Base-by-base conservation (phyloP, 1,284 basidiomycete genomes). In the Amylostereum chailletii region DNA sequence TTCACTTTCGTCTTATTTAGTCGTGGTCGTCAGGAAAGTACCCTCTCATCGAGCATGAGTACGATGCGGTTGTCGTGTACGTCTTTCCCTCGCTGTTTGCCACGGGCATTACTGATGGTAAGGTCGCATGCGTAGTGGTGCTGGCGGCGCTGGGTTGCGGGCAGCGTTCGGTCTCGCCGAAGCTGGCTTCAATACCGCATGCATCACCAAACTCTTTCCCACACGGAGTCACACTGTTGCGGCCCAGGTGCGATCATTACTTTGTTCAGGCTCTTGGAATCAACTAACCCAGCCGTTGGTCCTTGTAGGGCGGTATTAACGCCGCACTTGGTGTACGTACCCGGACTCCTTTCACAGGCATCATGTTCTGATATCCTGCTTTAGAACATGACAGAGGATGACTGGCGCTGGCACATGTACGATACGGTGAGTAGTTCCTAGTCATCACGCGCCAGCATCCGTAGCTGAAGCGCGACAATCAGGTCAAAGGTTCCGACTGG, bases 351-450 rank as follows among this genome's bases (percentile, higher is more conserved):
- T 5, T 10, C 8, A 31, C 26, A 26, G 26, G 32, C 10, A 37
- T 9, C 1, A 7, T 41, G 34, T 42, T 30, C 3, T 32, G 5
- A 38, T 48, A n/a, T n/a, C 31, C 6, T 31, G 37, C 37, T 44
- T n/a, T 62, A 90, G 86, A 99, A 99, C 76, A 95, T 96, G 91
- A 95, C 93, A 9, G 94, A 97, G 71, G 94, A 97, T 65, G 94
- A 97, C 68, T 98, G 94, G 95, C 76, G 96, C 70, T 99, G 96
- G 96, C 95, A 99, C 70, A 97, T 98, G 91, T 94, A 95, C 70
- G 94, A 98, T 71, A 99, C 95, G 50, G 95, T 89, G 63, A 60
- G 81, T 66, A 37, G 36, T n/a, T 8, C 7, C 36, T 37, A 7
- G 19, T 19, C 19, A 19, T 1, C 19, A 19, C 19, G 19, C 19